Percentiles rank a stretch among this genome's conserved stretches.
Conservation (phyloP, 2,329 filamentous ascomycete species). For the Phaeophleospora eucalypticola region DNA sequence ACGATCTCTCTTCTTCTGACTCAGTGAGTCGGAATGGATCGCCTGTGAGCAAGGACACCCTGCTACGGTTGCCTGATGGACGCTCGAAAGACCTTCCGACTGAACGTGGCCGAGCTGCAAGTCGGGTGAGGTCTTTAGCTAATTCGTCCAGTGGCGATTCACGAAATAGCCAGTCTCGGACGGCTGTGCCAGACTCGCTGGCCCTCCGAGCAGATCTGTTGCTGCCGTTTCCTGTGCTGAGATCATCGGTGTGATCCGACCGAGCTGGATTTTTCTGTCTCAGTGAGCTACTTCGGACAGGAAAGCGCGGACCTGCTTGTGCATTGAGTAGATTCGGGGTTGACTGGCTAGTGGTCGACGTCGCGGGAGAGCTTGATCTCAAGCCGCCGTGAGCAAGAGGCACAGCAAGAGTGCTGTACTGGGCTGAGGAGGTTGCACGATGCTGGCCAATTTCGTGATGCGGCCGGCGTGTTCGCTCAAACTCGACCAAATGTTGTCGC, state of each 20-base stretch:
- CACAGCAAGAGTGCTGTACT: neutral
- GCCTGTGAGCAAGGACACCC: conserved; percentile 22
- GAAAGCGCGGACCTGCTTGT: neutral
- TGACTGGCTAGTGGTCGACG: conserved; percentile 18
- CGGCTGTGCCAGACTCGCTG: neutral
- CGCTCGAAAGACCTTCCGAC: conserved; percentile 25
- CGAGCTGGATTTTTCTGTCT: conserved; percentile 9
- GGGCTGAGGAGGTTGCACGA: conserved; percentile 1
- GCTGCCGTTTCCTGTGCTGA: neutral
- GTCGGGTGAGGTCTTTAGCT: conserved; percentile 26
- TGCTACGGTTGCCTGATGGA: conserved; percentile 7
- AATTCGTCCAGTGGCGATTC: conserved; percentile 33
- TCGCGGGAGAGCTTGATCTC: conserved; percentile 8
- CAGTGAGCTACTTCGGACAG: conserved; percentile 17
- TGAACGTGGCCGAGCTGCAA: conserved; percentile 24
- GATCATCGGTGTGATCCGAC: neutral
- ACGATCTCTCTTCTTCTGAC: neutral
- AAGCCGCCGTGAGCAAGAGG: neutral
- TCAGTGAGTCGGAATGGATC: conserved; percentile 17
- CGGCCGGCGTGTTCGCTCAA: conserved; percentile 5
- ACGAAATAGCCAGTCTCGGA: conserved; percentile 3
- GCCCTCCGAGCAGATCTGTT: neutral
- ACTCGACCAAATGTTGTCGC: conserved; percentile 9
- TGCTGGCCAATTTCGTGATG: neutral
- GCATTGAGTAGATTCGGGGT: conserved; percentile 22